Evolutionary conservation across 371 early-diverging fungal species (phyloP).

Genomic region (Syncephalastrum contaminatum): DNA sequence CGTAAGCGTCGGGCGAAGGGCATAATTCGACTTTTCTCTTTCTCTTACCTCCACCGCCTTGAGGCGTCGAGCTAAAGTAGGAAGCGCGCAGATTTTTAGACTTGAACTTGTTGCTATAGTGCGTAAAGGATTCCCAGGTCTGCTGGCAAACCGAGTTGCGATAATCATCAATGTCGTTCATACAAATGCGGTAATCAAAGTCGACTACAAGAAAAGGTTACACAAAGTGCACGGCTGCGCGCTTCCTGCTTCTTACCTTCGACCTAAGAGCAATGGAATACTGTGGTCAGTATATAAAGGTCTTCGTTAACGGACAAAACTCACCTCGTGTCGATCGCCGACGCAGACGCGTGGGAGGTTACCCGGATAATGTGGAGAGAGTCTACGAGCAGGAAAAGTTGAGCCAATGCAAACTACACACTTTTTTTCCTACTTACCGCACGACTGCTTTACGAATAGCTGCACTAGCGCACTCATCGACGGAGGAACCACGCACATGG

Average conservation of each 20-base stretch:
- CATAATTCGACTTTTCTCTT: no score
- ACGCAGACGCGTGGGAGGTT: slow-evolving; percentile 25
- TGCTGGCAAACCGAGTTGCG: slow-evolving; percentile 51
- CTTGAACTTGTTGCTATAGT: slow-evolving; percentile 49
- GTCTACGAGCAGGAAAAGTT: slow-evolving; percentile 24
- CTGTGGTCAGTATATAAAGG: background rate
- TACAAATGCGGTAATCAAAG: slow-evolving; percentile 58
- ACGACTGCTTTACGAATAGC: slow-evolving; percentile 68
- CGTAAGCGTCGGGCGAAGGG: background rate
- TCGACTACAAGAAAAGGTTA: slow-evolving; percentile 46
- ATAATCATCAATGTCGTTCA: slow-evolving; percentile 62
- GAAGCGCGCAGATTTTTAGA: slow-evolving; percentile 56
- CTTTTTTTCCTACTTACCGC: slow-evolving; percentile 35
- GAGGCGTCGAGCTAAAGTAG: slow-evolving; percentile 86
- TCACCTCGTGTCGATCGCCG: slow-evolving; percentile 37
- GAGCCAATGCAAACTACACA: no score
- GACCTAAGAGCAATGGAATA: slow-evolving; percentile 23
- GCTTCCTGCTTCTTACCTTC: slow-evolving; percentile 37
- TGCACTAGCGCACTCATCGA: slow-evolving; percentile 74
- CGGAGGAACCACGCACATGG: slow-evolving; percentile 49
- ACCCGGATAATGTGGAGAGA: slow-evolving; percentile 69
- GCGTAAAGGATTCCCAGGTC: slow-evolving; percentile 58
- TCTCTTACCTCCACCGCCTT: slow-evolving; percentile 86
- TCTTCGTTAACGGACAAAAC: background rate
- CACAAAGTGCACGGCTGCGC: background rate